Percentiles rank a stretch among this genome's conserved stretches.
Conservation (phyloP, 2,329 filamentous ascomycete genomes). For the Phyllosticta capitalensis region DNA sequence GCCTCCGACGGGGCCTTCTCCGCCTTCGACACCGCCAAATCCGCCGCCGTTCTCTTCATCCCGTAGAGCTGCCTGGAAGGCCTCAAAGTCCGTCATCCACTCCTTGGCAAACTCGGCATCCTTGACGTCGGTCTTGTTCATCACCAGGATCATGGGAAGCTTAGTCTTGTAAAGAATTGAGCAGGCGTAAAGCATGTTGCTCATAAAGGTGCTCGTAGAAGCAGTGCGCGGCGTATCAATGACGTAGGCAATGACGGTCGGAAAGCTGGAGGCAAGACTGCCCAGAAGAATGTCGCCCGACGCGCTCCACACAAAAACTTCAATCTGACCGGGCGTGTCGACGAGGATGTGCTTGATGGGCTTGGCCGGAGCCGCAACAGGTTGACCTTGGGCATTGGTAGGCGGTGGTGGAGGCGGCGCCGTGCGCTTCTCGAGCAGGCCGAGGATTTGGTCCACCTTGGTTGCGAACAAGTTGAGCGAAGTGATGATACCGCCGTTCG, state of each 20-base stretch:
- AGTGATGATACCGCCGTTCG: slow-evolving; percentile 93
- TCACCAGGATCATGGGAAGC: slow-evolving; percentile 77
- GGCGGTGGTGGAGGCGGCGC: slow-evolving; percentile 34
- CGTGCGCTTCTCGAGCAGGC: slow-evolving; percentile 80
- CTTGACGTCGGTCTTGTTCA: slow-evolving; percentile 98
- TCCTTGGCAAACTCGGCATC: slow-evolving; percentile 86
- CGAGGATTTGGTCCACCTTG: slow-evolving; percentile 92
- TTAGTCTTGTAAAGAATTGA: slow-evolving; percentile 71
- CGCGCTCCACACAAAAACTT: slow-evolving; percentile 97
- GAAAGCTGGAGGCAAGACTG: slow-evolving; percentile 85
- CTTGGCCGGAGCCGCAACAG: slow-evolving; percentile 28
- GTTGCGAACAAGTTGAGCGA: slow-evolving; percentile 94
- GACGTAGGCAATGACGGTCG: slow-evolving; percentile 93
- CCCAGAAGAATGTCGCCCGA: slow-evolving; percentile 90
- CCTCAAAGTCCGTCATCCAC: slow-evolving; percentile 99
- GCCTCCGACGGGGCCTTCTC: slow-evolving; percentile 39
- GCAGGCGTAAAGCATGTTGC: slow-evolving; percentile 98
- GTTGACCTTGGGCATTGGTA: slow-evolving; percentile 22
- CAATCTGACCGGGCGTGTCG: slow-evolving; percentile 95
- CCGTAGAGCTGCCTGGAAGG: slow-evolving; percentile 78
- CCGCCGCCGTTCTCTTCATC: slow-evolving; percentile 70
- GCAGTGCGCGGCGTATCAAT: slow-evolving; percentile 93
- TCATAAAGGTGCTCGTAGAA: slow-evolving; percentile 97
- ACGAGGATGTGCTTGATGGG: slow-evolving; percentile 73
- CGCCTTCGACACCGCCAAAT: slow-evolving; percentile 62